Percentiles rank a stretch among this genome's conserved stretches.
Evolutionary conservation across 169 alveolate genomes (phyloP).

Genomic region (Eimeria sp.): DNA sequence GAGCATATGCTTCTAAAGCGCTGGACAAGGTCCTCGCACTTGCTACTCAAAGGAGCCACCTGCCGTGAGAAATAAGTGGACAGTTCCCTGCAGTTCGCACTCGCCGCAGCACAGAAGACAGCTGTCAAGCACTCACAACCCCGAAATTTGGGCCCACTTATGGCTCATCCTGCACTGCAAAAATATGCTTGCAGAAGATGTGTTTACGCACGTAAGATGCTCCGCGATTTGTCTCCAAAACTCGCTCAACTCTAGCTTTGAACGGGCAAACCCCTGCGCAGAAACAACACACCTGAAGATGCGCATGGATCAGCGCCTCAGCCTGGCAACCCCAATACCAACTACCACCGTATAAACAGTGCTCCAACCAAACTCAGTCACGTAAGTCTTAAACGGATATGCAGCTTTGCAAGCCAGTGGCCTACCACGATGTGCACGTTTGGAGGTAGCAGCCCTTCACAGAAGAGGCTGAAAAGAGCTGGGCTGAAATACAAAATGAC

Average conservation of each 20-base stretch:
- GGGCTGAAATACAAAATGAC: constrained; percentile 76
- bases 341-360: neutral
- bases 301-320: neutral
- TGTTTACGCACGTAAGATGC: constrained; percentile 75
- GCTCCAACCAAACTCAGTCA: neutral
- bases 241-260: constrained; percentile 75
- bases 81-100: constrained; percentile 33
- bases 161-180: constrained; percentile 13
- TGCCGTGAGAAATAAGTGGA: constrained; percentile 61
- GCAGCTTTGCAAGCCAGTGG: constrained; percentile 9
- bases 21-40: constrained; percentile 64
- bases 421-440: constrained; percentile 85
- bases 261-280: constrained; percentile 82
- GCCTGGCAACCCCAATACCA: neutral
- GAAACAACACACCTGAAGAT: constrained; percentile 44
- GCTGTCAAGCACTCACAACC: neutral
- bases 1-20: constrained; percentile 72
- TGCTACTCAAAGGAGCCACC: constrained; percentile 61
- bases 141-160: neutral
- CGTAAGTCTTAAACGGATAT: neutral
- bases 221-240: constrained; percentile 77
- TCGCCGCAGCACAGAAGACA: constrained; percentile 43
- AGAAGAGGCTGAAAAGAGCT: constrained; percentile 86
- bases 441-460: constrained; percentile 87
- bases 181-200: constrained; percentile 61